Evolutionary conservation across 192 early-diverging fungal species (phyloP).

Genomic region (Diversispora epigaea): DNA sequence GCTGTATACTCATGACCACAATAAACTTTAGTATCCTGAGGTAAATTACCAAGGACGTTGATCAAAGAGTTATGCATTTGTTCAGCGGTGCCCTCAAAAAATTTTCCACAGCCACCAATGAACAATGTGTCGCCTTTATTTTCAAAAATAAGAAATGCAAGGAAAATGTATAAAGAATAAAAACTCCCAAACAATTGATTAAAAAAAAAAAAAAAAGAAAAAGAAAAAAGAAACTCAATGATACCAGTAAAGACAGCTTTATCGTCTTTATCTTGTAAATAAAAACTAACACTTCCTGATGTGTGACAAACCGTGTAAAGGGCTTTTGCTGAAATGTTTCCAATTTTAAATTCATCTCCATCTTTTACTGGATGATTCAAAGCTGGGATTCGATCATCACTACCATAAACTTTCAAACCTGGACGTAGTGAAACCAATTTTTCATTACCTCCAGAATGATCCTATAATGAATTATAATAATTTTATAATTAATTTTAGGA

Average conservation of each 20-base stretch:
- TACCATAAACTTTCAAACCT: slow-evolving; percentile 75
- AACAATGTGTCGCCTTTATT: slow-evolving; percentile 33
- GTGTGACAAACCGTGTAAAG: slow-evolving; percentile 88
- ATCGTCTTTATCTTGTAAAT: slow-evolving; percentile 65
- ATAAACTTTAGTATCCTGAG: slow-evolving; percentile 80
- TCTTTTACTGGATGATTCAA: slow-evolving; percentile 74
- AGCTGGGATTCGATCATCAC: slow-evolving; percentile 80
- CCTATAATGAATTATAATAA: slow-evolving; percentile 40
- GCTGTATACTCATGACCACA: slow-evolving; percentile 94
- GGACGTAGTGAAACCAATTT: slow-evolving; percentile 56
- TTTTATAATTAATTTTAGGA: not conserved
- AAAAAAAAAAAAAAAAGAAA: slow-evolving; percentile 1
- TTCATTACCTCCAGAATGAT: slow-evolving; percentile 83
- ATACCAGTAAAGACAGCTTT: slow-evolving; percentile 88
- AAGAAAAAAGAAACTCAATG: slow-evolving; percentile 66
- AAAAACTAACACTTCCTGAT: slow-evolving; percentile 81
- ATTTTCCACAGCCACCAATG: slow-evolving; percentile 76
- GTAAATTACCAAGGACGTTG: slow-evolving; percentile 65
- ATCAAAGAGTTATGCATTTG: slow-evolving; percentile 84
- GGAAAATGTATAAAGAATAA: not conserved
- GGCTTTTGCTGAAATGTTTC: slow-evolving; percentile 67
- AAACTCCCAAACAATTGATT: not conserved
- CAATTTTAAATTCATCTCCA: slow-evolving; percentile 73
- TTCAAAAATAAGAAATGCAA: not conserved
- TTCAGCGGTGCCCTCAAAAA: slow-evolving; percentile 87